Conservation (phyloP, 345 rosid genomes). For the Pistacia vera region DNA sequence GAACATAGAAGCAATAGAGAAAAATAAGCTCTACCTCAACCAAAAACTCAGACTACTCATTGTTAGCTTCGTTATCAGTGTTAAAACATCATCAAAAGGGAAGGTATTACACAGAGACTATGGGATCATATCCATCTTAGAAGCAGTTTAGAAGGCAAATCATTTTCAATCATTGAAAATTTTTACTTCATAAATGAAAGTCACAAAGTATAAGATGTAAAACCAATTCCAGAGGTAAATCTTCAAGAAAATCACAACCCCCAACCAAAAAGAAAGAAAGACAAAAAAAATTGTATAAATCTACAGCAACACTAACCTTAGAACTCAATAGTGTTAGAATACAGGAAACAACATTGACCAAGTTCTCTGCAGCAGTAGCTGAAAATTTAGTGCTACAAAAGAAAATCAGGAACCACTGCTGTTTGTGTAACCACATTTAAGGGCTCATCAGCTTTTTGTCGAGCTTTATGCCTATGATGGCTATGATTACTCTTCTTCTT, state of each 20-base stretch:
- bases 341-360: slow-evolving; percentile 8
- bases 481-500: slow-evolving; percentile 52
- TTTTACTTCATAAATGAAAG: neutral
- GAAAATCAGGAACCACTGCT: slow-evolving; percentile 71
- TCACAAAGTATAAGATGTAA: slow-evolving; percentile 1
- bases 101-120: neutral
- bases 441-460: slow-evolving; percentile 45
- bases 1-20: neutral
- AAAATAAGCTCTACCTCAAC: neutral
- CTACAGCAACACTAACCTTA: slow-evolving; percentile 32
- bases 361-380: slow-evolving; percentile 17
- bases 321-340: slow-evolving; percentile 7
- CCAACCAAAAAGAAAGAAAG: neutral
- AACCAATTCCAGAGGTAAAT: neutral
- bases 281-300: slow-evolving; percentile 16
- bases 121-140: neutral
- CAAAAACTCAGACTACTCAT: neutral
- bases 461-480: slow-evolving; percentile 54
- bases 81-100: neutral
- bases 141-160: neutral
- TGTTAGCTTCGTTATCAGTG: neutral
- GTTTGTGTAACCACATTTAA: slow-evolving; percentile 37
- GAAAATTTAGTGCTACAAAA: slow-evolving; percentile 45
- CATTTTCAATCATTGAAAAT: neutral
- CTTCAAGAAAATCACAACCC: slow-evolving; percentile 13